These are phyloP conservation scores for Albugo laibachii DNA, from an alignment of 352 stramenopile species.

Conservation along the genomic window DNA sequence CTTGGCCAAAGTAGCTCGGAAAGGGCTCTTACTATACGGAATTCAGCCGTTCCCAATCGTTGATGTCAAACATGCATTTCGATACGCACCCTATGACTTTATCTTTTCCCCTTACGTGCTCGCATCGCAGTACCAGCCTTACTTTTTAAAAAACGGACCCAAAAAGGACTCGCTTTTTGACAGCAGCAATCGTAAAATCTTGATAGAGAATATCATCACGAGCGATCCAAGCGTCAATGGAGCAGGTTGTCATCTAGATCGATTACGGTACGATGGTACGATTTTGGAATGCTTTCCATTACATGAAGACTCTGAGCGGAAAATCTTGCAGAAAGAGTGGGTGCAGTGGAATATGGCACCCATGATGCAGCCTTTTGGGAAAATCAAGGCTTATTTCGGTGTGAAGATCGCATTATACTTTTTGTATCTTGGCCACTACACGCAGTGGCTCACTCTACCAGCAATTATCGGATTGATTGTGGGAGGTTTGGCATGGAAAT, in stretches of 20 bases:
- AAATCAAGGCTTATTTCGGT: slow-evolving; percentile 71
- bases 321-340: slow-evolving; percentile 28
- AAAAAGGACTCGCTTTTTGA: slow-evolving; percentile 39
- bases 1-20: slow-evolving; percentile 35
- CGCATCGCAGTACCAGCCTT: slow-evolving; percentile 35
- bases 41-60: slow-evolving; percentile 67
- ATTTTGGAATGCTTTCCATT: slow-evolving; percentile 59
- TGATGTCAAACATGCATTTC: slow-evolving; percentile 57
- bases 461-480: slow-evolving; percentile 76
- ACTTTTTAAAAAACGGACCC: slow-evolving; percentile 36
- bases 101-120: slow-evolving; percentile 73
- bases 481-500: slow-evolving; percentile 24
- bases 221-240: slow-evolving; percentile 24
- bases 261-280: slow-evolving; percentile 49
- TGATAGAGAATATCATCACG: slow-evolving; percentile 76
- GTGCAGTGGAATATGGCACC: slow-evolving; percentile 38
- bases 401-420: slow-evolving; percentile 95
- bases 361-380: slow-evolving; percentile 26
- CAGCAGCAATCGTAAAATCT: slow-evolving; percentile 47
- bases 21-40: slow-evolving; percentile 40
- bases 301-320: slow-evolving; percentile 29
- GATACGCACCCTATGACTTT: slow-evolving; percentile 65
- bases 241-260: slow-evolving; percentile 44
- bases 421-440: slow-evolving; percentile 91
- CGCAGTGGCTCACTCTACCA: slow-evolving; percentile 84